These are phyloP conservation scores for Epichloe hybrida DNA, from an alignment of 2,329 filamentous ascomycete genomes.

Conservation along the genomic window DNA sequence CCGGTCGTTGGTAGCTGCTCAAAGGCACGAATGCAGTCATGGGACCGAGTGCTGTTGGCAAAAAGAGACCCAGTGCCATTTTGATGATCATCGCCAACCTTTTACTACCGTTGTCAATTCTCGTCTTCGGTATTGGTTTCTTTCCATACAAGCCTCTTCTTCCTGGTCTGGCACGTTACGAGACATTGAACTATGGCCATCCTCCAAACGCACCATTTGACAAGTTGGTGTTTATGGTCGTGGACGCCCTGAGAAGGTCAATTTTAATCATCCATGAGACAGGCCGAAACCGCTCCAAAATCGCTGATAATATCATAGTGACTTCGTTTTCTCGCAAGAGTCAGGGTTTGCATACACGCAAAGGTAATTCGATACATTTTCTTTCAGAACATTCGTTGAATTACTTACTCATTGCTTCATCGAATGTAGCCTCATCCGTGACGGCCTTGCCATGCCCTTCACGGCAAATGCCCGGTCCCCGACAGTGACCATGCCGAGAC, in stretches of 20 bases:
- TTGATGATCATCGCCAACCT: slow-evolving; percentile 57
- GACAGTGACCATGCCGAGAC: slow-evolving; percentile 93
- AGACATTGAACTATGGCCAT: slow-evolving; percentile 37
- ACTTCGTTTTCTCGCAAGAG: slow-evolving; percentile 74
- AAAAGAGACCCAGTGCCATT: slow-evolving; percentile 19
- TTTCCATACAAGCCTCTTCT: slow-evolving; percentile 96
- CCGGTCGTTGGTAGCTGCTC: background rate
- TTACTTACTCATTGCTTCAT: slow-evolving; percentile 4
- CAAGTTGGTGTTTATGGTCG: slow-evolving; percentile 90
- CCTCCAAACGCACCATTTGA: slow-evolving; percentile 64
- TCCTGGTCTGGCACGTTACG: slow-evolving; percentile 64
- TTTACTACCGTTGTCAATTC: slow-evolving; percentile 59
- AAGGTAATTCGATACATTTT: slow-evolving; percentile 38
- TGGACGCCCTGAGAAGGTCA: slow-evolving; percentile 84
- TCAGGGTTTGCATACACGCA: slow-evolving; percentile 86
- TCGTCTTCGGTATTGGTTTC: slow-evolving; percentile 78
- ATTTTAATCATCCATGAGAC: background rate
- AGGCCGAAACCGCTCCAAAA: background rate
- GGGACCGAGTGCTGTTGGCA: slow-evolving; percentile 11
- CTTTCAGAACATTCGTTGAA: background rate
- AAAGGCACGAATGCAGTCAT: slow-evolving; percentile 10
- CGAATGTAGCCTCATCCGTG: slow-evolving; percentile 59
- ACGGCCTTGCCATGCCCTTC: slow-evolving; percentile 77
- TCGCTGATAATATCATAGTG: slow-evolving; percentile 36
- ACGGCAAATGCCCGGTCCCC: slow-evolving; percentile 93